Base-by-base conservation (phyloP, 2,329 filamentous ascomycete species). In the Colletotrichum brevisporum region DNA sequence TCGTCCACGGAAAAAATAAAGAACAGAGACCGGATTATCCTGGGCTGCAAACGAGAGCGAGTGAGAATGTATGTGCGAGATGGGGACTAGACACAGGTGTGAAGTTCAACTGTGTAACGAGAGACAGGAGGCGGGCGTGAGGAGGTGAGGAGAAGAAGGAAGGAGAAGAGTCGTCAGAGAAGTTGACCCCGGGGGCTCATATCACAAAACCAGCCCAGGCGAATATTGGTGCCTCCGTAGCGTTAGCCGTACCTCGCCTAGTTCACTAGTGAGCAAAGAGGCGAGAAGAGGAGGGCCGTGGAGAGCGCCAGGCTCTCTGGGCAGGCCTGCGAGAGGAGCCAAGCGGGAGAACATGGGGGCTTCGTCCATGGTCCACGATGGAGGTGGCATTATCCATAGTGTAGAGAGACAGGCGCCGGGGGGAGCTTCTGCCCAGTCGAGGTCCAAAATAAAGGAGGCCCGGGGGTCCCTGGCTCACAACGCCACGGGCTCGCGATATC, bases 391-490 rank as follows among this genome's bases (percentile, higher is more conserved):
- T 36, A 36, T 36, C 31, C 39, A 53, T 69, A 39, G 60, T 54
- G 58, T 18, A 18, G 43, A 45, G 43, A 48, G 27, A 16, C 48
- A 48, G n/a, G 31, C 43, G 39, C 47, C 51, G 53, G 54, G 54
- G 56, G 56, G 56, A 62, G 45, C 67, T 68, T 47, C 43, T 63
- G 66, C 39, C 31, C 53, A 52, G 21, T 18, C 39, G 41, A 59
- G 62, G 67, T 55, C 43, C 57, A 58, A 63, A 68, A 70, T 63
- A 68, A 69, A 70, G 67, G 63, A 70, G 63, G 63, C 57, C 67
- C 52, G 63, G 67, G 62, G 67, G 52, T 54, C 64, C 57, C 41
- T 63, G 57, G 64, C 12, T n/a, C 13, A 50, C 58, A 53, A 51
- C 64, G 53, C 53, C 64, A 70, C 54, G 27, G 63, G 50, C 68